Conservation (phyloP, 2,329 filamentous ascomycete genomes). For the Arthroderma sp. region DNA sequence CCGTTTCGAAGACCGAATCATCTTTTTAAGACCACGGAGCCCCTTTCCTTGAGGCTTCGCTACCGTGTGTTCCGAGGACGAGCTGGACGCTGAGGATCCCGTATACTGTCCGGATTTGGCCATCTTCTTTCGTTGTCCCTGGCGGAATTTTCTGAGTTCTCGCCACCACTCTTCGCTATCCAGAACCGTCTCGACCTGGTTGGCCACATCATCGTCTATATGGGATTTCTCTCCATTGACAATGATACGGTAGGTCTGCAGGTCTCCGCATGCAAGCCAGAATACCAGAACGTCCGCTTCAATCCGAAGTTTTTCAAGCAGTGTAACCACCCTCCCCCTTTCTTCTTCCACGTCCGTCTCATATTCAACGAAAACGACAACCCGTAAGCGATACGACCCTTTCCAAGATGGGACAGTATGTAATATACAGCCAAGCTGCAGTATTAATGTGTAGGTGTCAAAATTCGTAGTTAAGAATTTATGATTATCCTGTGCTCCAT, state of each 20-base stretch:
- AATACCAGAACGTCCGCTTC: slow-evolving; percentile 68
- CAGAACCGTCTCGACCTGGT: slow-evolving; percentile 52
- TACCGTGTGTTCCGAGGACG: slow-evolving; percentile 39
- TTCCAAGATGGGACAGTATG: slow-evolving; percentile 73
- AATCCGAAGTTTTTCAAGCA: slow-evolving; percentile 71
- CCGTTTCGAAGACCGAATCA: slow-evolving; percentile 48
- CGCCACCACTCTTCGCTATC: slow-evolving; percentile 72
- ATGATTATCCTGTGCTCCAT: slow-evolving; percentile 44
- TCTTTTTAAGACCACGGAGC: slow-evolving; percentile 46
- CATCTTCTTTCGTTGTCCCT: slow-evolving; percentile 11
- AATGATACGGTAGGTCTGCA: slow-evolving; percentile 64
- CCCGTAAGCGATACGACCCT: slow-evolving; percentile 55
- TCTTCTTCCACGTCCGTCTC: slow-evolving; percentile 74
- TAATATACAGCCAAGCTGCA: slow-evolving; percentile 74
- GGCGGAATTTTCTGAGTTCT: slow-evolving; percentile 46
- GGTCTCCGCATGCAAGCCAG: slow-evolving; percentile 60
- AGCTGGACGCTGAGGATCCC: slow-evolving; percentile 20
- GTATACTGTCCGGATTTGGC: slow-evolving; percentile 7
- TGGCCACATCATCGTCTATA: slow-evolving; percentile 42
- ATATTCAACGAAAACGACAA: slow-evolving; percentile 82
- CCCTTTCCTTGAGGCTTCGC: slow-evolving; percentile 31
- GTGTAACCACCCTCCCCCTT: slow-evolving; percentile 52
- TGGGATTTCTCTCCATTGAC: slow-evolving; percentile 52
- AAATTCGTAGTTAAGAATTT: slow-evolving; percentile 75
- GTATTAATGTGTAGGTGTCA: slow-evolving; percentile 77